These are phyloP conservation scores for Euphorbia tirucalli DNA, from an alignment of 345 rosid genomes.

Conservation along the genomic window DNA sequence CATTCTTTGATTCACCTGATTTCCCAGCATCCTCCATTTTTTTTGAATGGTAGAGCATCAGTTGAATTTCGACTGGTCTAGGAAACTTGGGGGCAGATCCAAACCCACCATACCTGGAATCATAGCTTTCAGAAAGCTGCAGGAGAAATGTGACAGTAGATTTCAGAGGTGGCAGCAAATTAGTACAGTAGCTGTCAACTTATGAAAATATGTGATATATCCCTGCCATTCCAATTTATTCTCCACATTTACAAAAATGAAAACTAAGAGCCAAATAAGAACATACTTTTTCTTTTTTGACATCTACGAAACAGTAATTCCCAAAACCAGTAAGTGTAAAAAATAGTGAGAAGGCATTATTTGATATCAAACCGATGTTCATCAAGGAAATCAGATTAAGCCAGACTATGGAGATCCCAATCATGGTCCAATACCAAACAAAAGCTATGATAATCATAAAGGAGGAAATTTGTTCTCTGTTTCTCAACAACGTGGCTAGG, in stretches of 20 bases:
- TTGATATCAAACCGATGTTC: neutral
- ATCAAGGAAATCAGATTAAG: neutral
- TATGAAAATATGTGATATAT: neutral
- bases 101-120: constrained; percentile 74
- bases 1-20: constrained; percentile 44
- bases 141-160: constrained; percentile 15
- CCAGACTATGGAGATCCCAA: neutral
- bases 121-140: constrained; percentile 78
- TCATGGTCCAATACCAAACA: neutral
- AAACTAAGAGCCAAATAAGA: neutral
- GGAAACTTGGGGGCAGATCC: constrained; percentile 98
- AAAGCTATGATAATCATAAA: neutral
- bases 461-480: neutral
- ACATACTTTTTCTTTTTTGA: neutral
- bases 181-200: neutral
- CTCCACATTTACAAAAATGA: neutral
- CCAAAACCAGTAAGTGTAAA: neutral
- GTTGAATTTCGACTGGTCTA: constrained; percentile 88
- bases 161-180: constrained; percentile 10
- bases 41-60: constrained; percentile 77
- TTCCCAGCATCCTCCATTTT: constrained; percentile 60
- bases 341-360: neutral
- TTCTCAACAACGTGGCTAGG: neutral
- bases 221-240: neutral
- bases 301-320: neutral